Base-by-base conservation (phyloP, 2,329 filamentous ascomycete genomes). In the Tolypocladium guangdongense region DNA sequence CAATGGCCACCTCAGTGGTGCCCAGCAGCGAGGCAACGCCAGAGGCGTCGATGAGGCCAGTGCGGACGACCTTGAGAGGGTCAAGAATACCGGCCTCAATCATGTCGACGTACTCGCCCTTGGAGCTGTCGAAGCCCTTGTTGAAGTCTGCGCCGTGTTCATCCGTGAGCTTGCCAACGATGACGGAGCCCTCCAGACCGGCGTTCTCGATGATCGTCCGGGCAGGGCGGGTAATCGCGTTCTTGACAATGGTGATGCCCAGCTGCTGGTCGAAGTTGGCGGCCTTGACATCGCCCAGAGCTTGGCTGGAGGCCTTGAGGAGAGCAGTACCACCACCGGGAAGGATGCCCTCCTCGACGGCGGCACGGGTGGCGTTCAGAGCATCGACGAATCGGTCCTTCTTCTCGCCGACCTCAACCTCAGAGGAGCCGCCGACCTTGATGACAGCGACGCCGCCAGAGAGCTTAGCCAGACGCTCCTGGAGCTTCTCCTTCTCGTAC, bases 401-500 rank as follows among this genome's bases (percentile, higher is more conserved):
- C 90, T 99, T 99, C 84, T 99, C 93, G 63, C 91, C 87, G 54
- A 99, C 93, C 81, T 99, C 93, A 60, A 99, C 92, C 77, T 99
- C 93, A 59, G 92, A 97, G 59, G 91, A 83, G 72, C 93, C 93
- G 66, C 93, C 93, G 59, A 99, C 93, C 83, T 95, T 96, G 82
- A 99, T 97, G 75, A 99, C 93, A 64, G 93, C 93, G 65, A 99
- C 93, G 82, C 93, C 93, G 60, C 93, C 93, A 62, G 93, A 97
- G 62, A 99, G 88, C 86, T 99, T 99, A 64, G 93, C 93, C 57
- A 99, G 88, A 77, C 93, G 93, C 81, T 99, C 93, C 79, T 97
- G 93, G 61, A 99, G 89, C 85, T 99, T 99, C 87, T 99, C 93
- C 84, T 96, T 97, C 84, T 99, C 93, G 77, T 99, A 99, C 69